A percentile compares a stretch with the other conserved stretches of the same genome.
These are phyloP conservation scores for Neoarthrinium moseri DNA, from an alignment of 2,329 filamentous ascomycete genomes.

Conservation along the genomic window DNA sequence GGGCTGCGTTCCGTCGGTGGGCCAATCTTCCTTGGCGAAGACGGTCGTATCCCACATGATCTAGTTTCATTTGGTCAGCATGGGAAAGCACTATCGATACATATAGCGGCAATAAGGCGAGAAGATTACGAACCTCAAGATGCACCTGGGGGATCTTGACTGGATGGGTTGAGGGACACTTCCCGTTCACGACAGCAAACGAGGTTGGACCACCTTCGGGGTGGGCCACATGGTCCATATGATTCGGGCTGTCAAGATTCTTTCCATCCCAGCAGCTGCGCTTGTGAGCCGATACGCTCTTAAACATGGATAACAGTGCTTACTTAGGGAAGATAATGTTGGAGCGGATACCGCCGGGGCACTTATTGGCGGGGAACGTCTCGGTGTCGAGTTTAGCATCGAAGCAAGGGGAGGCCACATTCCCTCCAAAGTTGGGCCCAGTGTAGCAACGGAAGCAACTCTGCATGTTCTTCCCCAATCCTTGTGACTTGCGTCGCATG, in stretches of 20 bases:
- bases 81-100: no score
- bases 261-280: conserved; percentile 47
- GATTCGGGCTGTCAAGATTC: conserved; percentile 46
- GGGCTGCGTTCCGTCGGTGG: conserved; percentile 29
- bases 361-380: no score
- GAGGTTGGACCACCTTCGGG: conserved; percentile 36
- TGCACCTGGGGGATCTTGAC: conserved; percentile 42
- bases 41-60: conserved; percentile 42
- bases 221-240: conserved; percentile 47
- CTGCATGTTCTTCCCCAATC: conserved; percentile 34
- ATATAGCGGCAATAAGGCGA: no score
- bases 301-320: conserved; percentile 32
- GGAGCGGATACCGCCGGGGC: conserved; percentile 37
- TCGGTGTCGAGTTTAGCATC: no score
- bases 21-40: conserved; percentile 37
- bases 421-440: conserved; percentile 44
- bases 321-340: conserved; percentile 45
- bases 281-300: conserved; percentile 1
- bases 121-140: no score
- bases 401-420: conserved; percentile 45
- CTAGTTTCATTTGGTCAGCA: no score
- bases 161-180: conserved; percentile 39
- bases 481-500: conserved; percentile 39
- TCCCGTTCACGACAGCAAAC: conserved; percentile 40
- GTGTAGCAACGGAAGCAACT: conserved; percentile 46